Evolutionary conservation across 257 asterid genomes (phyloP), one percentile per base, ranked within the genome.

Genomic region (Prunella vulgaris): DNA sequence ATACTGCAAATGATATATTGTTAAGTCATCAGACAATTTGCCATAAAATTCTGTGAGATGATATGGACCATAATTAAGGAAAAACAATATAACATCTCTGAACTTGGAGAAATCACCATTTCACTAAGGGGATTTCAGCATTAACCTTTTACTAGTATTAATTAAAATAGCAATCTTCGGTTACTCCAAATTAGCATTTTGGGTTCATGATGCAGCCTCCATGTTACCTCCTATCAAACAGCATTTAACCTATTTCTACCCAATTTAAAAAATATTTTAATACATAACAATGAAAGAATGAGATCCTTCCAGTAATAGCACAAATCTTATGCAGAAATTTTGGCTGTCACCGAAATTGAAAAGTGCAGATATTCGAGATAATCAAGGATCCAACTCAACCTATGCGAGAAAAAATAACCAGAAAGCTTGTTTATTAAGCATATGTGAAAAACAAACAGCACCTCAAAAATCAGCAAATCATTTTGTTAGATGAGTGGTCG

Each of bases 1-100:
- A 68, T 64, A 89, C 97, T 91, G 88, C 86, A 85, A 62, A n/a
- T 21, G 32, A 63, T 65, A 76, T 28, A 72, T 73, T 22, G 49
- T 54, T 17, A 53, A 54, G 66, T 74, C 52, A 77, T 35, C 32
- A 66, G 52, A 66, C 56, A 35, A 21, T 20, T 60, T 22, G 17
- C 33, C 15, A 68, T 58, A 44, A 61, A 20, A 20, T 38, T 22
- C 10, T 6, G 10, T 3, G 13, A 28, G 64, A 61, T 7, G 44
- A 35, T 8, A 63, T 25, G 67, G 42, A 38, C 10, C 49, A 33
- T 10, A 15, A 54, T 22, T 5, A 56, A 40, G 40, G 64, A 63
- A 30, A 15, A 71, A 7, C 24, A 30, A 37, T 38, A 71, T 18
- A 32, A 48, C 54, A 71, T 9, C 30, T 62, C 40, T 48, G 64